phyloP scores from a whole-genome alignment of 768 basidiomycete genomes.

The Suillus sp. region DNA sequence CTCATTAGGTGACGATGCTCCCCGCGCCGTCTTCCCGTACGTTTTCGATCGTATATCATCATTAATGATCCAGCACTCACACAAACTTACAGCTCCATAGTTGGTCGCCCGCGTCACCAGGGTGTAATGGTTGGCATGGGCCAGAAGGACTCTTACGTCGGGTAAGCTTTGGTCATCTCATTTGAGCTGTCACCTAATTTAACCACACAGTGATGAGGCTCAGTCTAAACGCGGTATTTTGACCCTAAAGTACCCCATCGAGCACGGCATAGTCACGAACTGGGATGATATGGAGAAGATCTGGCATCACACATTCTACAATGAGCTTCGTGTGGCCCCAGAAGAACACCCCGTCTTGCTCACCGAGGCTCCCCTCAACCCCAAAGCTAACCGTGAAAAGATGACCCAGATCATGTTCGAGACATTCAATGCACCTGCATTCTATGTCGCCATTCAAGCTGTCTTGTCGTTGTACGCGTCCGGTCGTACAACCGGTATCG shows the following conservation, averaged over 20 bases:
- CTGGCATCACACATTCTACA: slow-evolving; percentile 97
- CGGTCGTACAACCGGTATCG: slow-evolving; percentile 93
- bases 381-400: slow-evolving; percentile 73
- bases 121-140: slow-evolving; percentile 98
- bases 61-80: neutral
- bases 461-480: slow-evolving; percentile 86
- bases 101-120: slow-evolving; percentile 92
- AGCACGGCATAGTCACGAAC: slow-evolving; percentile 95
- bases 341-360: slow-evolving; percentile 76
- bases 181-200: slow-evolving; percentile 13
- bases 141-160: slow-evolving; percentile 95
- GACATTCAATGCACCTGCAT: slow-evolving; percentile 75
- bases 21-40: slow-evolving; percentile 94
- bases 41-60: slow-evolving; percentile 36
- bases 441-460: slow-evolving; percentile 76
- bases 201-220: slow-evolving; percentile 71
- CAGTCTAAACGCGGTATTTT: slow-evolving; percentile 96
- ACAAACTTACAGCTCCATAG: slow-evolving; percentile 66
- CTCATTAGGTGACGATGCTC: slow-evolving; percentile 78
- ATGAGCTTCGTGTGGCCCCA: slow-evolving; percentile 76
- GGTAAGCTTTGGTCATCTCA: slow-evolving; percentile 46
- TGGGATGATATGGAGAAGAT: slow-evolving; percentile 99
- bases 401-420: slow-evolving; percentile 84
- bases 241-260: slow-evolving; percentile 90
- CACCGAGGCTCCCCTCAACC: slow-evolving; percentile 74